Percentiles rank a stretch among this genome's conserved stretches.
phyloP scores from a whole-genome alignment of 352 stramenopile species.

The Globisporangium orthogonon region DNA sequence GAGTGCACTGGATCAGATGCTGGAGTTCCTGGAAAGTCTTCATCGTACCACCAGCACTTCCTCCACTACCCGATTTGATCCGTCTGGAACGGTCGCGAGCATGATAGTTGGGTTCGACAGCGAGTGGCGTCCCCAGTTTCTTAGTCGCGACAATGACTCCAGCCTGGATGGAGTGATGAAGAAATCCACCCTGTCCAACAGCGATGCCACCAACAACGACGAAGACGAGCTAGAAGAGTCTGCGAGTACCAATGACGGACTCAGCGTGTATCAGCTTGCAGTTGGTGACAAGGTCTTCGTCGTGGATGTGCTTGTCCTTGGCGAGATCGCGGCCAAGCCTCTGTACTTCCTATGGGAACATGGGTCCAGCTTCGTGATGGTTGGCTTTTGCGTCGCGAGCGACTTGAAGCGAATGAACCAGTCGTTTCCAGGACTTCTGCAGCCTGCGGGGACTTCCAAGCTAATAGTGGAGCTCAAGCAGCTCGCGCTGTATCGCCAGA shows the following conservation, averaged over 20 bases:
- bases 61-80: slow-evolving; percentile 1
- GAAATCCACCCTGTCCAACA: no score
- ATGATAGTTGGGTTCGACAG: slow-evolving; percentile 53
- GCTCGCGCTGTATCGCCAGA: slow-evolving; percentile 36
- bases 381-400: slow-evolving; percentile 50
- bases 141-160: slow-evolving; percentile 13
- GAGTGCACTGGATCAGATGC: slow-evolving; percentile 16
- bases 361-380: slow-evolving; percentile 24
- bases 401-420: slow-evolving; percentile 43
- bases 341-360: slow-evolving; percentile 34
- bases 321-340: slow-evolving; percentile 21
- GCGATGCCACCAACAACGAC: slow-evolving; percentile 1
- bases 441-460: slow-evolving; percentile 3
- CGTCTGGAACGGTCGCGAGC: slow-evolving; percentile 6
- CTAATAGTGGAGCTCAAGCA: slow-evolving; percentile 50
- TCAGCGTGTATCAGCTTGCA: slow-evolving; percentile 53
- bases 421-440: slow-evolving; percentile 35
- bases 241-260: slow-evolving; percentile 14
- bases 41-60: slow-evolving; percentile 3
- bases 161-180: slow-evolving; percentile 3
- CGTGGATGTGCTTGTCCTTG: slow-evolving; percentile 52
- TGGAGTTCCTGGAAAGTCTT: slow-evolving; percentile 14
- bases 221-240: slow-evolving; percentile 7
- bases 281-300: slow-evolving; percentile 38
- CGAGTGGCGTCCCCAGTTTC: slow-evolving; percentile 54